These are phyloP conservation scores for Phaeosphaeriaceae sp. DNA, from an alignment of 2,329 filamentous ascomycete genomes.

Conservation along the genomic window DNA sequence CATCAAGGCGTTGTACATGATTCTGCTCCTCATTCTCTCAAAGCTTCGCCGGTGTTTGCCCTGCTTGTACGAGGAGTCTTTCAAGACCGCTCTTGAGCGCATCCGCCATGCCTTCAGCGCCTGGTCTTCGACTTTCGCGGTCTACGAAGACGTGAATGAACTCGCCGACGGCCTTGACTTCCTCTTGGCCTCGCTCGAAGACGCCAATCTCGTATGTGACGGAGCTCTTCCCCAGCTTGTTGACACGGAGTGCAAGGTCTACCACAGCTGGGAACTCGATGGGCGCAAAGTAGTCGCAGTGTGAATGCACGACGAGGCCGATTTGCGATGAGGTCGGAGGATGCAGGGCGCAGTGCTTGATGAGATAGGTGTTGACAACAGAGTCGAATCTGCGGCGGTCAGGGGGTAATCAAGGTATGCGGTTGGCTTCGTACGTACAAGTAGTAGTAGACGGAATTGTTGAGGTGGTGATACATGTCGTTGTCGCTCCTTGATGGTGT, in stretches of 20 bases:
- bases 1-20: too few relatives aligned
- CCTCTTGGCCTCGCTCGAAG: constrained; percentile 76
- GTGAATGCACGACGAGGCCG: constrained; percentile 83
- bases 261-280: constrained; percentile 83
- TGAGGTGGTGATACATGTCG: constrained; percentile 94
- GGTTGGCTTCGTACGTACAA: constrained; percentile 61
- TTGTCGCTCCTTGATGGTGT: constrained; percentile 73
- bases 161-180: constrained; percentile 83
- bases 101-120: constrained; percentile 68
- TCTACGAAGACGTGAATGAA: constrained; percentile 92
- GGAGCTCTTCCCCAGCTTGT: constrained; percentile 83
- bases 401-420: too few relatives aligned
- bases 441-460: constrained; percentile 87
- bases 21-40: too few relatives aligned
- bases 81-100: constrained; percentile 59
- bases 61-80: constrained; percentile 15
- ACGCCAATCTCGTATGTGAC: constrained; percentile 90
- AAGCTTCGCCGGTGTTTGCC: too few relatives aligned
- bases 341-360: constrained; percentile 76
- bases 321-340: constrained; percentile 76
- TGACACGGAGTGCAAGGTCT: constrained; percentile 82
- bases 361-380: constrained; percentile 87
- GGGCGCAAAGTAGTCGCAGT: constrained; percentile 84
- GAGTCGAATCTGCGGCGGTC: constrained; percentile 71
- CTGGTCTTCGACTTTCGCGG: constrained; percentile 73